phyloP scores from a whole-genome alignment of 768 basidiomycete species.

The Krasilnikovozyma curviuscula region DNA sequence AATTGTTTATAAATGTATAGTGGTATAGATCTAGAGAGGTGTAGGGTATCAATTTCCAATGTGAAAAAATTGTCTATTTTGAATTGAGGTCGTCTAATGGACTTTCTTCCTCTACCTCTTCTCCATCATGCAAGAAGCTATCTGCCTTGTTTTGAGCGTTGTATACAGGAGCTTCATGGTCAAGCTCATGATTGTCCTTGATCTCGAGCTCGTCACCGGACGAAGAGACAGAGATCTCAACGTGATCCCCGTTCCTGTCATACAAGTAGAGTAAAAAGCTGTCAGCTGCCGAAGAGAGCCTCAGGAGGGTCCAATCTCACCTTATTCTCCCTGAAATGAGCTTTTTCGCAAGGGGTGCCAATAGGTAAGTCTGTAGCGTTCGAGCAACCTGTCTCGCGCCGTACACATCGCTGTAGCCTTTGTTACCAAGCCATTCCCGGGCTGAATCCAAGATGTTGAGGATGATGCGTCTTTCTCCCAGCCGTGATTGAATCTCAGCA shows the following conservation, averaged over 20 bases:
- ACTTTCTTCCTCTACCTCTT: too few species aligned
- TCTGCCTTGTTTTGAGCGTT: too few species aligned
- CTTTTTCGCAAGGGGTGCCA: conserved; percentile 65
- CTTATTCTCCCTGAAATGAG: conserved; percentile 59
- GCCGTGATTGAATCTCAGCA: conserved; percentile 47
- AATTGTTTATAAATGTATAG: too few species aligned
- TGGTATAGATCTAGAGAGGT: too few species aligned
- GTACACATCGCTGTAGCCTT: conserved; percentile 67
- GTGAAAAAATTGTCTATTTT: too few species aligned
- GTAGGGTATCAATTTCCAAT: too few species aligned
- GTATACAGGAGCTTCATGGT: conserved; percentile 20
- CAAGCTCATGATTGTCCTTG: conserved; percentile 42
- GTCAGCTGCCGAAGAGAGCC: conserved; percentile 11
- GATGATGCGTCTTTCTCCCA: conserved; percentile 45
- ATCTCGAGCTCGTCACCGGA: conserved; percentile 36
- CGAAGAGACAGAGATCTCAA: conserved; percentile 34
- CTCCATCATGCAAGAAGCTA: too few species aligned
- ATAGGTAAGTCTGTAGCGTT: conserved; percentile 60
- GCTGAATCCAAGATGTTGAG: conserved; percentile 49
- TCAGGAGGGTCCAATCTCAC: conserved; percentile 25
- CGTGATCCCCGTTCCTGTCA: conserved; percentile 46
- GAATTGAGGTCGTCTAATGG: too few species aligned
- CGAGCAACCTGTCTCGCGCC: conserved; percentile 74
- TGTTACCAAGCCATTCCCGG: conserved; percentile 46
- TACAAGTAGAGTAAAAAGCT: background rate